Evolutionary conservation across 2,329 filamentous ascomycete species (phyloP), one percentile per base, ranked within the genome.

Genomic region (Fusarium circinatum): DNA sequence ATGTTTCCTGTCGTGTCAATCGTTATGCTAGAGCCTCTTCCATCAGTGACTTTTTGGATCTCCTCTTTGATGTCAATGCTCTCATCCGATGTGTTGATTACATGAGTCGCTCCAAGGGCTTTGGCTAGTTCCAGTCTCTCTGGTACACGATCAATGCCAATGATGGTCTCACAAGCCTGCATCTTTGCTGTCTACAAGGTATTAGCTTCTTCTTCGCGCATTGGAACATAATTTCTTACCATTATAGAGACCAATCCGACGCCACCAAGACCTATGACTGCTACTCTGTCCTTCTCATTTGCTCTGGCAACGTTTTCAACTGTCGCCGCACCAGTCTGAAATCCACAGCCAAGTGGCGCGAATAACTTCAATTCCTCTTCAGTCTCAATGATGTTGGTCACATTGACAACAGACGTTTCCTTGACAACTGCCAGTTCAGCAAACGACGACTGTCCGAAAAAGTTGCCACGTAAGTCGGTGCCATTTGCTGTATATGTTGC

Each of bases 1-100:
- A 61, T 41, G 11, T 61, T 55, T 2, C 58, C 58, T n/a, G 58
- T 61, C 3, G 58, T 61, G 22, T 61, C 58, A 39, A 61, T 61
- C 9, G 47, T 61, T n/a, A 61, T 55, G 18, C 47, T 34, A 9
- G 58, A 42, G 6, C 58, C 58, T 26, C 24, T 54, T 8, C 58
- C 47, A 13, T 32, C n/a, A 15, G 58, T 55, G 28, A n/a, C 32
- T 22, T 4, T 61, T 12, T 26, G 18, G 8, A 61, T 61, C 14
- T 61, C 47, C 6, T 42, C 30, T 55, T 26, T 24, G 3, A 61
- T 14, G 20, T 61, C 36, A 28, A 55, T 34, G 12, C 18, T 39
- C 8, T 26, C 36, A 18, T 55, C 58, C 0, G 58, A 38, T 6
- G 47, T 61, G 18, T 55, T 61, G n/a, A 61, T 61, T 13, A 55